Evolutionary conservation across 1,284 basidiomycete genomes (phyloP).

Genomic region (Lignosus rhinocerotis): DNA sequence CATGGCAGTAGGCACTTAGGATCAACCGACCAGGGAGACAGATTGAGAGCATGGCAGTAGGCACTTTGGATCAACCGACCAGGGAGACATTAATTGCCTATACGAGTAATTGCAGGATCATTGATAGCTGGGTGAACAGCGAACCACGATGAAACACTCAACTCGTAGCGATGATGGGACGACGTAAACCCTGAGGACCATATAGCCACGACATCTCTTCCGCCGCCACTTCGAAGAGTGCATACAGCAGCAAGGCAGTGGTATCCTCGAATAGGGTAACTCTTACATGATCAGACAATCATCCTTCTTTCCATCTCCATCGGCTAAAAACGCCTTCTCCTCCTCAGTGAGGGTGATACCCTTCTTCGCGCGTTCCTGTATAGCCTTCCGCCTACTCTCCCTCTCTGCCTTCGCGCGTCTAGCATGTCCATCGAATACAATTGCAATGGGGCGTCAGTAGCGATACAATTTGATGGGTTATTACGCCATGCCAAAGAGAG

Average conservation of each 20-base stretch:
- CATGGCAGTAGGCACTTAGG: no score
- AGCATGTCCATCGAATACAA: constrained; percentile 11
- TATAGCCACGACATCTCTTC: not conserved
- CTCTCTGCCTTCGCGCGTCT: constrained; percentile 74
- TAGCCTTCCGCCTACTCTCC: constrained; percentile 63
- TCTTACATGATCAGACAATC: constrained; percentile 64
- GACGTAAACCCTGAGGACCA: not conserved
- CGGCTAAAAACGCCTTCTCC: constrained; percentile 63
- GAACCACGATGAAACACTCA: no score
- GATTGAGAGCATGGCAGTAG: no score
- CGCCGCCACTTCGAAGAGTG: not conserved
- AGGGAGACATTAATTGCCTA: no score
- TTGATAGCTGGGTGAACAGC: no score
- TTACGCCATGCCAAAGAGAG: constrained; percentile 66
- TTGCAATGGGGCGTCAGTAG: constrained; percentile 12
- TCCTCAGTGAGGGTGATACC: constrained; percentile 50
- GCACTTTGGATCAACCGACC: no score
- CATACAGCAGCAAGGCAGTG: not conserved
- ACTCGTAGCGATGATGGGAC: no score
- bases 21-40: no score
- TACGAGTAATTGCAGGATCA: no score
- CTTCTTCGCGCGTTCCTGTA: constrained; percentile 69
- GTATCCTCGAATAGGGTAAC: not conserved
- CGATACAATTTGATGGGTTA: constrained; percentile 24
- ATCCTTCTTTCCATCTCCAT: constrained; percentile 39